Percentiles rank a stretch among this genome's conserved stretches.
Conservation (phyloP, 306 rosid species). For the Clitoria ternatea region DNA sequence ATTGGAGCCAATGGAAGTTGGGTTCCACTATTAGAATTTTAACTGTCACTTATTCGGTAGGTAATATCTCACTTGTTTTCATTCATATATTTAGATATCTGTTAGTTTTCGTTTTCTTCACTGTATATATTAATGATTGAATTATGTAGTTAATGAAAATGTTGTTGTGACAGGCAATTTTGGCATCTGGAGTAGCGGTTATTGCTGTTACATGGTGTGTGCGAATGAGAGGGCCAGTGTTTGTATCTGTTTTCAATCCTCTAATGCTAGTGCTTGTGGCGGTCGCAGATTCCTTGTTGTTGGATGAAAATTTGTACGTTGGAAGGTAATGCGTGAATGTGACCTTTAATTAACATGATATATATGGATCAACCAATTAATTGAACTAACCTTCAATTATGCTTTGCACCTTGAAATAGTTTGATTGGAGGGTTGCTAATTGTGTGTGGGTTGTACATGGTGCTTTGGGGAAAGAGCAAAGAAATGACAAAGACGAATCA, state of each 20-base stretch:
- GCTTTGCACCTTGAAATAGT: too few relatives aligned
- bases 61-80: too few relatives aligned
- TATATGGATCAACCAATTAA: too few relatives aligned
- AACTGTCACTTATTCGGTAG: conserved; percentile 2
- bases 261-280: conserved; percentile 18
- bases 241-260: conserved; percentile 22
- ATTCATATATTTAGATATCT: too few relatives aligned
- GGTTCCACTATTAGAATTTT: conserved; percentile 12
- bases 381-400: too few relatives aligned
- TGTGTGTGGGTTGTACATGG: conserved; percentile 34
- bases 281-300: conserved; percentile 4
- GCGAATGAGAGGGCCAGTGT: not conserved
- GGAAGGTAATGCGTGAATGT: not conserved
- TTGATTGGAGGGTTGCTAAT: conserved; percentile 29
- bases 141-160: too few relatives aligned
- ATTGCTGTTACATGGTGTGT: conserved; percentile 18
- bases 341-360: too few relatives aligned
- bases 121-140: too few relatives aligned
- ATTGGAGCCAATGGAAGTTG: conserved; percentile 23
- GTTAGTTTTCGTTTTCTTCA: too few relatives aligned
- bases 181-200: not conserved
- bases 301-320: conserved; percentile 3
- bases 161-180: conserved; percentile 12
- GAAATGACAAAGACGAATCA: conserved; percentile 7
- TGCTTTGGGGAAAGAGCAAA: conserved; percentile 39